Base-by-base conservation (phyloP, 2,329 filamentous ascomycete species). In the Sporothrix curviconia region DNA sequence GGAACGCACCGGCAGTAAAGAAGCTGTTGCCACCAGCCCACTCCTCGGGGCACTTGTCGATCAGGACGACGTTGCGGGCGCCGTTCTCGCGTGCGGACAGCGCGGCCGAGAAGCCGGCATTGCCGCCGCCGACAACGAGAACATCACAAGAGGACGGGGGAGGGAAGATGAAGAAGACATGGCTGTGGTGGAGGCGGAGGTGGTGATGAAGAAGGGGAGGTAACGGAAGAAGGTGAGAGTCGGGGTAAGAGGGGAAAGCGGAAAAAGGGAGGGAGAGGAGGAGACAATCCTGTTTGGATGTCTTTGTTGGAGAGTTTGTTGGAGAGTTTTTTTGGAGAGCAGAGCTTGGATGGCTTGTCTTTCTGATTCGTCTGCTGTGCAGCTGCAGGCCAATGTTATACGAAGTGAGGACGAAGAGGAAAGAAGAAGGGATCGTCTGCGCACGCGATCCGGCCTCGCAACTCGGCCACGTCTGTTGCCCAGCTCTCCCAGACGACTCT, bases 21-120 rank as follows among this genome's bases (percentile, higher is more conserved):
- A 79, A 85, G 0, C 76, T 76, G 64, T 87, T 87, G 1, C 84
- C 84, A 12, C 84, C 84, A 0, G 77, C 80, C 78, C 82, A 85
- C 5, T 74, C 68, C 55, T 76, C 64, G 0, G 83, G 82, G 42
- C 77, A 78, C 67, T 82, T 84, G 63, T 87, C 84, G 55, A 87
- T 74, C 14, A 86, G 66, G 0, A 84, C 64, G 3, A 86, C 76
- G 0, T 67, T 63, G 1, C 64, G 56, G 3, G 73, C 73, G 5
- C 77, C 74, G 51, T 71, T 64, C 60, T 83, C 69, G 1, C 74
- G 73, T 3, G 84, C 82, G 1, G 82, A 78, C 7, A 80, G 72
- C 8, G 83, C 83, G 3, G 84, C 78, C 11, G 73, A 76, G 68
- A 86, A 82, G 14, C 84, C 85, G 15, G 85, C 84, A 64, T 86